Conservation (phyloP, 2,329 filamentous ascomycete genomes). For the Aspergillus flavus region DNA sequence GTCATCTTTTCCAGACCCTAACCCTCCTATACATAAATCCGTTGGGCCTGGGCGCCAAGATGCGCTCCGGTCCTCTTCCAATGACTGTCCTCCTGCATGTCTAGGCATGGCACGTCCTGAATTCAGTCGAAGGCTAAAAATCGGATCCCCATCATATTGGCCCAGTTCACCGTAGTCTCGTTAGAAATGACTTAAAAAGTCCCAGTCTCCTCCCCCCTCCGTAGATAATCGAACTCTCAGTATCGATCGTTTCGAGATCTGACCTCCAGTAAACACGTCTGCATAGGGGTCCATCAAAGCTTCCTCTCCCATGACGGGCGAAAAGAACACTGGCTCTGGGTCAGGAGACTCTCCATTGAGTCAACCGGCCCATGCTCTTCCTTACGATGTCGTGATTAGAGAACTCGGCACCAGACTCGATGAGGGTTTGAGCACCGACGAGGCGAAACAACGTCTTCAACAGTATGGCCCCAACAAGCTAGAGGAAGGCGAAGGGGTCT, state of each 20-base stretch:
- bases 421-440: slow-evolving; percentile 57
- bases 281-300: background rate
- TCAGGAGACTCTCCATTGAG: slow-evolving; percentile 47
- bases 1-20: background rate
- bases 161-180: background rate
- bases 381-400: slow-evolving; percentile 53
- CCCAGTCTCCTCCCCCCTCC: background rate
- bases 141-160: background rate
- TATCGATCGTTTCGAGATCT: background rate
- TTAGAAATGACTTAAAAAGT: background rate
- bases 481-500: slow-evolving; percentile 67
- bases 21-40: background rate
- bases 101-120: background rate
- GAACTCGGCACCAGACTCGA: slow-evolving; percentile 58
- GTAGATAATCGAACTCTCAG: background rate
- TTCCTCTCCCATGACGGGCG: slow-evolving; percentile 16
- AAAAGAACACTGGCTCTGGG: slow-evolving; percentile 9
- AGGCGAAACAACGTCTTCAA: slow-evolving; percentile 58
- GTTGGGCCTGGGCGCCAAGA: background rate
- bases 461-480: slow-evolving; percentile 64
- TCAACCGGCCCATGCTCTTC: slow-evolving; percentile 63
- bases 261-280: background rate
- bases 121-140: background rate
- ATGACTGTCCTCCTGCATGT: background rate
- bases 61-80: background rate